These are phyloP conservation scores for Penicillium lividum DNA, from an alignment of 495 filamentous ascomycete species.

Conservation along the genomic window DNA sequence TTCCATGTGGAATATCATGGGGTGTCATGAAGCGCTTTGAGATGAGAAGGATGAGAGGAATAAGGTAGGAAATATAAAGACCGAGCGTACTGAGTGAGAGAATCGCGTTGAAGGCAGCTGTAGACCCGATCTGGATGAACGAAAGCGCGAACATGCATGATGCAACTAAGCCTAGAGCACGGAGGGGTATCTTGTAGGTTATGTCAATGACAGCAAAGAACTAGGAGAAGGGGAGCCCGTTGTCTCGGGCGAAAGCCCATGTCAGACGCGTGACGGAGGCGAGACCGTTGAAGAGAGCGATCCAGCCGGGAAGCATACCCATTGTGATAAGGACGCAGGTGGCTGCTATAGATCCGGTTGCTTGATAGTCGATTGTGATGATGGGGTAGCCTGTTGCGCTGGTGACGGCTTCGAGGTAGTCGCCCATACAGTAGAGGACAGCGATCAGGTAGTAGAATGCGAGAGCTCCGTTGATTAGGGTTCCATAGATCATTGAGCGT, in stretches of 20 bases:
- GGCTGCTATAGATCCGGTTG: constrained; percentile 40
- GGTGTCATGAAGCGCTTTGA: constrained; percentile 28
- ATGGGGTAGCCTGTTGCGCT: constrained; percentile 47
- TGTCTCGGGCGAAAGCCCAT: constrained; percentile 61
- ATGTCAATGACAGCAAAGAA: constrained; percentile 41
- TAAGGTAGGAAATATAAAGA: constrained; percentile 43
- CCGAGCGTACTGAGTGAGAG: constrained; percentile 41
- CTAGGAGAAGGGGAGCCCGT: constrained; percentile 55
- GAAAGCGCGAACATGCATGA: constrained; percentile 34
- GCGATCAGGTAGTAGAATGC: constrained; percentile 42
- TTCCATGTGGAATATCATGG: constrained; percentile 29
- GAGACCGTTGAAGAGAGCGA: constrained; percentile 44
- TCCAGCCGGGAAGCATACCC: constrained; percentile 37
- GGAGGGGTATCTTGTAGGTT: constrained; percentile 48
- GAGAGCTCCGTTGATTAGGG: constrained; percentile 44
- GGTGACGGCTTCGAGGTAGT: constrained; percentile 31
- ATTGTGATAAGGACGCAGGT: constrained; percentile 30
- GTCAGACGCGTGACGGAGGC: constrained; percentile 52
- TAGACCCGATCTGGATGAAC: constrained; percentile 44
- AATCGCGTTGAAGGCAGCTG: constrained; percentile 43
- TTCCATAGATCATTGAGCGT: constrained; percentile 32
- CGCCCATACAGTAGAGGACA: constrained; percentile 38
- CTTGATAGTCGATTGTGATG: constrained; percentile 50
- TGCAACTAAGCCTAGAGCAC: constrained; percentile 25
- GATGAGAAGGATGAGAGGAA: constrained; percentile 37